Evolutionary conservation across 1,284 basidiomycete species (phyloP).

Genomic region (Ustilago lituana): DNA sequence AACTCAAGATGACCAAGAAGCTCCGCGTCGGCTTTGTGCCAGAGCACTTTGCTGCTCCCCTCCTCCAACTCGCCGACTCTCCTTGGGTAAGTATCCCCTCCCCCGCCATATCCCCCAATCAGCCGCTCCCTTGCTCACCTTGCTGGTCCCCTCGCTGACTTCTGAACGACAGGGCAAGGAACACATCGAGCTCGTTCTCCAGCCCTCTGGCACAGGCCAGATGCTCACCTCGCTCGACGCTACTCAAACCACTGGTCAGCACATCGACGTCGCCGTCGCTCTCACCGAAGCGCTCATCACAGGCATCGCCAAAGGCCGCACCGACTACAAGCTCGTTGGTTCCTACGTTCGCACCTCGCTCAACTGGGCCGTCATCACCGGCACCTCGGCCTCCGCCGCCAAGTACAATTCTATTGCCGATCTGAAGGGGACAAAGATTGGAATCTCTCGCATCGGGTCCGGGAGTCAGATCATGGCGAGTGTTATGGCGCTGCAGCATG

Average conservation of each 20-base stretch:
- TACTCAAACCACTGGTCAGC: conserved; percentile 33
- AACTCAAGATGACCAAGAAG: conserved; percentile 16
- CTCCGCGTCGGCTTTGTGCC: conserved; percentile 63
- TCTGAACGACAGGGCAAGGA: conserved; percentile 29
- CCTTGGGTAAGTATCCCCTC: conserved; percentile 42
- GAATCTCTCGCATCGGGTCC: conserved; percentile 88
- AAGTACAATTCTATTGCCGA: conserved; percentile 79
- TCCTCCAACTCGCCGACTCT: conserved; percentile 54
- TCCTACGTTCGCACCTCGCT: conserved; percentile 77
- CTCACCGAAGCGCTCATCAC: conserved; percentile 93
- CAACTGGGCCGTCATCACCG: conserved; percentile 81
- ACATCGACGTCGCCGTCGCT: conserved; percentile 73
- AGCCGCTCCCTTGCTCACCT: not conserved
- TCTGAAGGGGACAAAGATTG: conserved; percentile 82
- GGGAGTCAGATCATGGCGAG: conserved; percentile 94
- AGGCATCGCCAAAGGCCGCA: conserved; percentile 83
- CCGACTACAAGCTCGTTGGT: conserved; percentile 88
- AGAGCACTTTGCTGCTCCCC: conserved; percentile 63
- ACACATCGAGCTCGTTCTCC: conserved; percentile 56
- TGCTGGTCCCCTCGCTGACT: not conserved
- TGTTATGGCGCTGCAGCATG: conserved; percentile 83
- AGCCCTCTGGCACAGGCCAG: conserved; percentile 63
- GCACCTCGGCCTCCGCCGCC: conserved; percentile 71
- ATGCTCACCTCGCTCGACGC: conserved; percentile 61
- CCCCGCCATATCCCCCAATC: not conserved